These are phyloP conservation scores for Trametes sp. DNA, from an alignment of 1,284 basidiomycete genomes.

Conservation along the genomic window DNA sequence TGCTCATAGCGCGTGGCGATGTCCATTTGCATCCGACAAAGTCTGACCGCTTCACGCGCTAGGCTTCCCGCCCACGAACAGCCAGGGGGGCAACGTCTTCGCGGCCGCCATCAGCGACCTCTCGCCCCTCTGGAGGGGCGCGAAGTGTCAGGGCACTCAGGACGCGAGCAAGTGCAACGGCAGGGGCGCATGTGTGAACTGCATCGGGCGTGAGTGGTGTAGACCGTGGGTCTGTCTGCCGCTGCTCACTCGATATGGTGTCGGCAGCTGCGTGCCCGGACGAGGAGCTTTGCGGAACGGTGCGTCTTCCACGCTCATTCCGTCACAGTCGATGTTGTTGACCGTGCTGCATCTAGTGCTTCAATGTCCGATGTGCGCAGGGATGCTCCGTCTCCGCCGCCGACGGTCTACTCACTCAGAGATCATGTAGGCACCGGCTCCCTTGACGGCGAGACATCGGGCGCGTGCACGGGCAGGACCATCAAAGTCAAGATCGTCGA, in stretches of 20 bases:
- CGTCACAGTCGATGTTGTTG: neutral
- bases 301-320: conserved; percentile 1
- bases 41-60: neutral
- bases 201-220: conserved; percentile 33
- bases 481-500: conserved; percentile 42
- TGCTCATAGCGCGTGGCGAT: neutral
- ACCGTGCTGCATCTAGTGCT: conserved; percentile 25
- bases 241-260: neutral
- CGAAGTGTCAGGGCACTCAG: conserved; percentile 40
- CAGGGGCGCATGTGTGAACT: conserved; percentile 40
- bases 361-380: conserved; percentile 33
- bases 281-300: conserved; percentile 35
- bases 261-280: conserved; percentile 36
- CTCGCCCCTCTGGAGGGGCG: conserved; percentile 45
- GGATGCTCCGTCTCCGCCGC: no score
- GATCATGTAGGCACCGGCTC: conserved; percentile 32
- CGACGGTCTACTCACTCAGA: conserved; percentile 1
- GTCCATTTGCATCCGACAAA: neutral
- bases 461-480: conserved; percentile 36
- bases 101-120: conserved; percentile 45
- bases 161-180: conserved; percentile 45
- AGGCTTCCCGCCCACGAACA: conserved; percentile 41
- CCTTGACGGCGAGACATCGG: conserved; percentile 38
- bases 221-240: neutral
- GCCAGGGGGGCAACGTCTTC: conserved; percentile 42